phyloP scores from a whole-genome alignment of 2,329 filamentous ascomycete species.

The Myriosclerotinia duriaeana region DNA sequence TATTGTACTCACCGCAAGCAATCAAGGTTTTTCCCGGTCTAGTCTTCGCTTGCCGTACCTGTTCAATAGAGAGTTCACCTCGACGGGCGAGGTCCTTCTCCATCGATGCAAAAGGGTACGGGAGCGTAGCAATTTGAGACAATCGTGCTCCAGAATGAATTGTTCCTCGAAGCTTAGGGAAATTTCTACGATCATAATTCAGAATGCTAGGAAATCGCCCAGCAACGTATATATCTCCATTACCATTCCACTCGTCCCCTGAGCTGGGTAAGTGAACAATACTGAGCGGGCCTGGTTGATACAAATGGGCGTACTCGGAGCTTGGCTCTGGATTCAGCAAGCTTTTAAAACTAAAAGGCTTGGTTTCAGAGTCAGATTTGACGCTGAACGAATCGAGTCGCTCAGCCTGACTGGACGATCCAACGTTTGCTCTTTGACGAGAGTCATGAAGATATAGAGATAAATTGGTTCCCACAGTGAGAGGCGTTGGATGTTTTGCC shows the following conservation, averaged over 20 bases:
- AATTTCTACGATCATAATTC: conserved; percentile 78
- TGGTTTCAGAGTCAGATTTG: conserved; percentile 34
- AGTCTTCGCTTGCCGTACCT: conserved; percentile 55
- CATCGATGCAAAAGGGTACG: conserved; percentile 64
- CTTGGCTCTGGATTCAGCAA: conserved; percentile 49
- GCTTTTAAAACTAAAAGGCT: conserved; percentile 34
- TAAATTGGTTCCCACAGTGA: conserved; percentile 81
- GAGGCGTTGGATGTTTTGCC: conserved; percentile 61
- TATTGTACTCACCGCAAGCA: conserved; percentile 87
- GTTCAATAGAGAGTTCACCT: conserved; percentile 55
- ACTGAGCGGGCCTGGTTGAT: conserved; percentile 77
- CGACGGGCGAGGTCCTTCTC: conserved; percentile 58
- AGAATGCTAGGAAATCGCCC: conserved; percentile 76
- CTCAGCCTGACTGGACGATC: conserved; percentile 29
- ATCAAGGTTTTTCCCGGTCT: conserved; percentile 64
- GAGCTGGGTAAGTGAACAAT: conserved; percentile 73
- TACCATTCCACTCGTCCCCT: conserved; percentile 41
- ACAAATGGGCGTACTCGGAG: conserved; percentile 66
- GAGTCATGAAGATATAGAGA: conserved; percentile 83
- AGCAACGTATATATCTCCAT: conserved; percentile 81
- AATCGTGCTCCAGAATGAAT: conserved; percentile 82
- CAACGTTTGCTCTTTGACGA: conserved; percentile 46
- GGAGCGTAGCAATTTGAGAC: conserved; percentile 68
- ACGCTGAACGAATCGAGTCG: conserved; percentile 34
- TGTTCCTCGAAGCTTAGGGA: conserved; percentile 73